Conservation (phyloP, 139 green algal species). For the Chlorella sp. region DNA sequence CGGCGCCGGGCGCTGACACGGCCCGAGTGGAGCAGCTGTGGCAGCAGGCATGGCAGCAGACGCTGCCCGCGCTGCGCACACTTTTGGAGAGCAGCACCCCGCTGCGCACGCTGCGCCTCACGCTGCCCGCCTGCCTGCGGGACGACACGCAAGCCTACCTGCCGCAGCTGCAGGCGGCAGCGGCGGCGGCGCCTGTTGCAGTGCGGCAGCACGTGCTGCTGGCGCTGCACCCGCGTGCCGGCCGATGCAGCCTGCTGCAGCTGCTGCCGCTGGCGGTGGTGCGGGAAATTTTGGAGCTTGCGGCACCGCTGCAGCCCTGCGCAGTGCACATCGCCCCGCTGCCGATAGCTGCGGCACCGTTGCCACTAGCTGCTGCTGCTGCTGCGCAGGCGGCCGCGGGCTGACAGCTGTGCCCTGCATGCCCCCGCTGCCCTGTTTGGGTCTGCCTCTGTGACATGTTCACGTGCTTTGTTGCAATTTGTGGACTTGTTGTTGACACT, state of each 20-base stretch:
- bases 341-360: background rate
- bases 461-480: too few species aligned
- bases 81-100: constrained; percentile 12
- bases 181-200: background rate
- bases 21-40: background rate
- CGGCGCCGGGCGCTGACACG: background rate
- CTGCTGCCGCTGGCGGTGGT: constrained; percentile 43
- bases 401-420: too few species aligned
- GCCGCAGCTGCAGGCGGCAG: constrained; percentile 31
- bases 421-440: background rate
- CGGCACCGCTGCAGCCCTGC: constrained; percentile 38
- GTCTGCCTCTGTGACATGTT: background rate
- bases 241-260: constrained; percentile 43
- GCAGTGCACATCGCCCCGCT: background rate
- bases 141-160: background rate
- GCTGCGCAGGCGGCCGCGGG: background rate
- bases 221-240: constrained; percentile 32
- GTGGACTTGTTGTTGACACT: too few species aligned
- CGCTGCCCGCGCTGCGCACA: background rate
- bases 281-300: constrained; percentile 28
- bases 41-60: constrained; percentile 29
- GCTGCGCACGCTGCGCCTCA: constrained; percentile 11
- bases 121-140: constrained; percentile 11
- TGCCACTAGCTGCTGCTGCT: background rate
- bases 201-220: constrained; percentile 24